A percentile compares a stretch with the other conserved stretches of the same genome.
Evolutionary conservation across 176 grass and related monocot species (phyloP).

Genomic region (Urochloa ruziziensis): DNA sequence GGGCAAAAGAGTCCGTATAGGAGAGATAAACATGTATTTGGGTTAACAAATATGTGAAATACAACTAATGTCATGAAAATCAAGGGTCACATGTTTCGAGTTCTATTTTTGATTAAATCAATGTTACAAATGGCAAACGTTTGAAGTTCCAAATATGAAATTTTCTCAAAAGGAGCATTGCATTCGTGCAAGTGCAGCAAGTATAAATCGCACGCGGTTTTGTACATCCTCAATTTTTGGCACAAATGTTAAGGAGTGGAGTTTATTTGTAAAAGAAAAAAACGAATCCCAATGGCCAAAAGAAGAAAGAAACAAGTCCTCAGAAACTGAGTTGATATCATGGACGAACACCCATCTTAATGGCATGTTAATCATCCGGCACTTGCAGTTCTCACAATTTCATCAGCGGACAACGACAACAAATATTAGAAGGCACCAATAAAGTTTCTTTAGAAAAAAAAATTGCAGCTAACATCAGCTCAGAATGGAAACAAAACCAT

Average conservation of each 20-base stretch:
- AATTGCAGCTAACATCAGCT: not conserved
- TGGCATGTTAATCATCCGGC: not conserved
- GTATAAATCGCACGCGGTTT: not conserved
- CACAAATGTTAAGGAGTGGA: too few species aligned
- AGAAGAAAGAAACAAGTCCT: not conserved
- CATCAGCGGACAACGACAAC: not conserved
- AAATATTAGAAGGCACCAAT: not conserved
- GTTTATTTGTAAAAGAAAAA: too few species aligned
- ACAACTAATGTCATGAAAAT: too few species aligned
- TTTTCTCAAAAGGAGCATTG: too few species aligned
- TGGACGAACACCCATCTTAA: slow-evolving; percentile 7
- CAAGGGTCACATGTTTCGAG: too few species aligned
- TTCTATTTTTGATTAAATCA: too few species aligned
- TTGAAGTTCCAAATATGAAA: too few species aligned
- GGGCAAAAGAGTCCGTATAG: too few species aligned
- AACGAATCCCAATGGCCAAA: too few species aligned
- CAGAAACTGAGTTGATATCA: slow-evolving; percentile 26
- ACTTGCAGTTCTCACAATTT: slow-evolving; percentile 21
- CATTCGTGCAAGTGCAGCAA: not conserved
- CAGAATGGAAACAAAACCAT: not conserved
- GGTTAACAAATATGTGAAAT: too few species aligned
- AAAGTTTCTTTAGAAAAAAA: not conserved
- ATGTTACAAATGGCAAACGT: too few species aligned
- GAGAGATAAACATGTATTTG: too few species aligned
- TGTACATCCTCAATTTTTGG: not conserved